A percentile compares a stretch with the other conserved stretches of the same genome.
Evolutionary conservation across 1,284 basidiomycete species (phyloP).

Genomic region (Earliella scabrosa): DNA sequence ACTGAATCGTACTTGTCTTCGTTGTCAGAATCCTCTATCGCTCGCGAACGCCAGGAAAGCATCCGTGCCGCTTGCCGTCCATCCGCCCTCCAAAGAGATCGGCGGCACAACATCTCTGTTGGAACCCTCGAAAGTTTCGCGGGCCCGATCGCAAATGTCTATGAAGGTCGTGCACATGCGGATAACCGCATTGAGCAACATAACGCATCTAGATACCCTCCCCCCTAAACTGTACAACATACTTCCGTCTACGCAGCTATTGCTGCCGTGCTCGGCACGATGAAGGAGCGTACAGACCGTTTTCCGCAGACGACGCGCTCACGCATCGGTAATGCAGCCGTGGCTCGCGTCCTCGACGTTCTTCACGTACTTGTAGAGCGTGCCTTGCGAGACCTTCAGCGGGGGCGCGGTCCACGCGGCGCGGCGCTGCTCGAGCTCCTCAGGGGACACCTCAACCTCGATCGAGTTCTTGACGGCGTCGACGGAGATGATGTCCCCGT

Average conservation of each 20-base stretch:
- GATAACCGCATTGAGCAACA: background rate
- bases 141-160: background rate
- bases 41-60: no score
- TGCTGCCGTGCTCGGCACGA: background rate
- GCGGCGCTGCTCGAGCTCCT: slow-evolving; percentile 73
- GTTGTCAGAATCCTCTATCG: no score
- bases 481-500: slow-evolving; percentile 87
- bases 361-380: slow-evolving; percentile 89
- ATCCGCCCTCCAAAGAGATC: no score
- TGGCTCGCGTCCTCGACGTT: slow-evolving; percentile 85
- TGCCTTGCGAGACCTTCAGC: slow-evolving; percentile 84
- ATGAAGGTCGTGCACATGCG: background rate
- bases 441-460: slow-evolving; percentile 69
- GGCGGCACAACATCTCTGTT: background rate
- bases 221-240: slow-evolving; percentile 13
- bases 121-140: background rate
- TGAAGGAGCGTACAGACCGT: background rate
- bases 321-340: slow-evolving; percentile 89
- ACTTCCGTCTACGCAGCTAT: slow-evolving; percentile 8
- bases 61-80: no score
- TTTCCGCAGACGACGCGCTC: slow-evolving; percentile 1
- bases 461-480: slow-evolving; percentile 88
- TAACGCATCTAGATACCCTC: slow-evolving; percentile 6
- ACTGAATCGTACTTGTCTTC: no score
- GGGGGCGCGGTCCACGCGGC: slow-evolving; percentile 80